Percentiles rank a stretch among this genome's conserved stretches.
Conservation (phyloP, 164 flowering plant species). For the Euptelea pleiosperma region DNA sequence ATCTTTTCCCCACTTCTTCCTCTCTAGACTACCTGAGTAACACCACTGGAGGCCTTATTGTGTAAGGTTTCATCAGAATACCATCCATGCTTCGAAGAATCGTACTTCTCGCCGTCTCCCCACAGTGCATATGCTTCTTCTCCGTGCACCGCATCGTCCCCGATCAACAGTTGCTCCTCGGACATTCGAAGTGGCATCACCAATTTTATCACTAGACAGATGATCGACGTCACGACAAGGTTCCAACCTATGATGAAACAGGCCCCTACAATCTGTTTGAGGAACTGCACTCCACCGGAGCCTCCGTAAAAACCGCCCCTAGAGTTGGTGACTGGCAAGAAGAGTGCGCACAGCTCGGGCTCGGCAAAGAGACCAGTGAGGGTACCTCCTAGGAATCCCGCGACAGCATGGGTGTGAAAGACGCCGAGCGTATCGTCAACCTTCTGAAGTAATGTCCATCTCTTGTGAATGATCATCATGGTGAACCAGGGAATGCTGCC, state of each 20-base stretch:
- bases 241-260: slow-evolving; percentile 38
- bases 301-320: slow-evolving; percentile 36
- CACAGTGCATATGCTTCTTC: slow-evolving; percentile 46
- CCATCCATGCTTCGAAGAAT: slow-evolving; percentile 27
- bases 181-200: slow-evolving; percentile 40
- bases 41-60: slow-evolving; percentile 16
- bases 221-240: slow-evolving; percentile 27
- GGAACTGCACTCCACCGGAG: slow-evolving; percentile 29
- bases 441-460: slow-evolving; percentile 35
- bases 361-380: slow-evolving; percentile 43
- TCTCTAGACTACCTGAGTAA: slow-evolving; percentile 21
- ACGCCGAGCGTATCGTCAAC: slow-evolving; percentile 60
- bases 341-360: slow-evolving; percentile 32
- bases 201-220: slow-evolving; percentile 22
- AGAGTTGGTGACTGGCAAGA: slow-evolving; percentile 33
- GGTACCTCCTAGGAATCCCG: slow-evolving; percentile 46
- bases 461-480: slow-evolving; percentile 56
- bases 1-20: too few relatives aligned
- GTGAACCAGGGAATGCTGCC: slow-evolving; percentile 67
- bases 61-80: slow-evolving; percentile 27
- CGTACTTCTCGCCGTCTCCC: slow-evolving; percentile 43
- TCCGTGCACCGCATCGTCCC: slow-evolving; percentile 48
- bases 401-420: slow-evolving; percentile 60
- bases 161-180: slow-evolving; percentile 32
- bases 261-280: slow-evolving; percentile 33